phyloP scores from a whole-genome alignment of 2,329 filamentous ascomycete species.

The Alternaria longipes region DNA sequence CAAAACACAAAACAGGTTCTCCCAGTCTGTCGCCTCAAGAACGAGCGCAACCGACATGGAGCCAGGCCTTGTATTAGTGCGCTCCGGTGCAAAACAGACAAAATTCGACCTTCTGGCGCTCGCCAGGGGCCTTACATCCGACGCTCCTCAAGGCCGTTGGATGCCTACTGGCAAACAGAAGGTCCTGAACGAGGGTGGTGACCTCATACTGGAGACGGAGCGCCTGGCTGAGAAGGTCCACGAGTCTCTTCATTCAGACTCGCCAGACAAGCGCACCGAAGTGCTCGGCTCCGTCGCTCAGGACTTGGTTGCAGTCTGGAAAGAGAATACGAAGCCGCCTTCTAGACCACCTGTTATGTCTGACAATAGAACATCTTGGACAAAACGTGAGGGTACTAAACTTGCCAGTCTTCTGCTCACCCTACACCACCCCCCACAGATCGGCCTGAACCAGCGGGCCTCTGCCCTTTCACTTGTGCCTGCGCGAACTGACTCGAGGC shows the following conservation, averaged over 20 bases:
- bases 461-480: constrained; percentile 39
- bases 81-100: constrained; percentile 51
- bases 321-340: constrained; percentile 59
- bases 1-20: constrained; percentile 34
- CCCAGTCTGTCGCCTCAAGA: constrained; percentile 48
- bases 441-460: constrained; percentile 32
- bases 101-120: constrained; percentile 74
- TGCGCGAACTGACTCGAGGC: constrained; percentile 31
- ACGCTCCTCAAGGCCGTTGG: constrained; percentile 19
- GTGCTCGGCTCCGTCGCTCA: constrained; percentile 41
- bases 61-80: constrained; percentile 36
- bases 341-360: constrained; percentile 20
- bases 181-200: constrained; percentile 71
- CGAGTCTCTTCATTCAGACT: constrained; percentile 43
- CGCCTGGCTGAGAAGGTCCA: constrained; percentile 63
- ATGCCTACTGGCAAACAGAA: constrained; percentile 48
- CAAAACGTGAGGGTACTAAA: constrained; percentile 70
- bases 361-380: constrained; percentile 57
- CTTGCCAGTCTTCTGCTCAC: constrained; percentile 80
- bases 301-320: constrained; percentile 53
- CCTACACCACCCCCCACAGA: constrained; percentile 70
- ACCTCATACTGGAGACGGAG: constrained; percentile 80
- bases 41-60: constrained; percentile 45
- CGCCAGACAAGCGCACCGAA: constrained; percentile 39
- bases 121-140: constrained; percentile 73